Conservation (phyloP, 331 rosid species). For the Stylosanthes scabra region DNA sequence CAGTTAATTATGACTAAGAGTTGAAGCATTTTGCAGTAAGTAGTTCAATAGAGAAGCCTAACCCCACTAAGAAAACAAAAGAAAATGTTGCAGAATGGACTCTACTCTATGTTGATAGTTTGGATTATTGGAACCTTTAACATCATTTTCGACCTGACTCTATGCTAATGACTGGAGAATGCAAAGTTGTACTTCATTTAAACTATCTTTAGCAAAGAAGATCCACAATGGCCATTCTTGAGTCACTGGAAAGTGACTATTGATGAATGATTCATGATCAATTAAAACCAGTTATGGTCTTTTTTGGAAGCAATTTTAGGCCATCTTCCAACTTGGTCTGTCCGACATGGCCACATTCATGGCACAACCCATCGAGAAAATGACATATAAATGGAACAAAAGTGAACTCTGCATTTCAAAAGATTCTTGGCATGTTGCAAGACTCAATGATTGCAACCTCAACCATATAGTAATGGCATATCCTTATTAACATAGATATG, state of each 20-base stretch:
- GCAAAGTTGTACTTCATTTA: neutral
- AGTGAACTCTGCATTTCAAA: too few relatives aligned
- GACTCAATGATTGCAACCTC: neutral
- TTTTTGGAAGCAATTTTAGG: neutral
- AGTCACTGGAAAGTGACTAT: neutral
- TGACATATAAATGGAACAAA: neutral
- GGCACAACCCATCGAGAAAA: neutral
- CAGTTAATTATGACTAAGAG: too few relatives aligned
- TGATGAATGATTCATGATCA: constrained; percentile 12
- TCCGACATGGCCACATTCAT: neutral
- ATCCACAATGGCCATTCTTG: neutral
- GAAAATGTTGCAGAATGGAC: too few relatives aligned
- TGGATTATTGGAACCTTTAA: neutral
- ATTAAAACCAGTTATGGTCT: neutral
- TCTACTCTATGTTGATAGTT: too few relatives aligned
- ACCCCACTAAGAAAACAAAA: too few relatives aligned
- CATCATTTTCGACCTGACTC: neutral
- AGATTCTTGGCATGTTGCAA: neutral
- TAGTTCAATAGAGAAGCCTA: too few relatives aligned
- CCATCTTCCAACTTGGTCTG: neutral
- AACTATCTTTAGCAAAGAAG: constrained; percentile 3
- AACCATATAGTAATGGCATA: too few relatives aligned
- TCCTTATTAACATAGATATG: neutral
- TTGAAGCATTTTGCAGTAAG: too few relatives aligned
- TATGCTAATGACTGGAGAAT: neutral